Evolutionary conservation across 352 stramenopile species (phyloP).

Genomic region (Phytopythium chamaehyphon): DNA sequence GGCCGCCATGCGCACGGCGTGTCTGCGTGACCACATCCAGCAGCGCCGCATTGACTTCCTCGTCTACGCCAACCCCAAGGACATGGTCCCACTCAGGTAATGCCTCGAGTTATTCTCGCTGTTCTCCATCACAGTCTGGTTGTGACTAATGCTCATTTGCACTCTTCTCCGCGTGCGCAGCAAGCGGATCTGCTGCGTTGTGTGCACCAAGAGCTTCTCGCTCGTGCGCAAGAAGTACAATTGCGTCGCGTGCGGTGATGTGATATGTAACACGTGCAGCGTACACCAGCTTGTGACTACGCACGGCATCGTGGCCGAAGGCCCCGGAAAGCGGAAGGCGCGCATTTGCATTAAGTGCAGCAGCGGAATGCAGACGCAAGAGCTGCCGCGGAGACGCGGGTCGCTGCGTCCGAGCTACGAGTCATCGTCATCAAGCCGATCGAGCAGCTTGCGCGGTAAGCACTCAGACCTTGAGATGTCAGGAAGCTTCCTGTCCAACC

Average conservation of each 20-base stretch:
- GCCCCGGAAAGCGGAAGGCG: constrained; percentile 66
- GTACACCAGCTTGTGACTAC: constrained; percentile 70
- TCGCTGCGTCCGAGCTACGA: constrained; percentile 29
- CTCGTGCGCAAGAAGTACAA: constrained; percentile 86
- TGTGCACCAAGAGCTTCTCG: constrained; percentile 82
- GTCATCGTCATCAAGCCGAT: constrained; percentile 23
- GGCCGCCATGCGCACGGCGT: constrained; percentile 68
- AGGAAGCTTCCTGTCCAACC: constrained; percentile 34
- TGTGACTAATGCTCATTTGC: too few species aligned
- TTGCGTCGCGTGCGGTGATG: constrained; percentile 72
- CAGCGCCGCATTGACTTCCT: constrained; percentile 69
- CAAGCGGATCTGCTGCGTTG: constrained; percentile 70
- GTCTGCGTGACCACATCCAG: constrained; percentile 74
- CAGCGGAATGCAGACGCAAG: constrained; percentile 45
- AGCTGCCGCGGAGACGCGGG: constrained; percentile 43
- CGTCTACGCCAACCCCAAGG: constrained; percentile 55
- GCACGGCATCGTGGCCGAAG: constrained; percentile 23
- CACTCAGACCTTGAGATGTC: constrained; percentile 23
- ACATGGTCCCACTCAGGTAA: constrained; percentile 65
- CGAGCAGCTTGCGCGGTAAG: constrained; percentile 21
- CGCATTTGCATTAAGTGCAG: constrained; percentile 78
- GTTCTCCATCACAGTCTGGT: too few species aligned
- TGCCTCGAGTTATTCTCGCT: not conserved
- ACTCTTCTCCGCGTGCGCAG: constrained; percentile 1
- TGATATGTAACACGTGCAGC: constrained; percentile 80